Conservation (phyloP, 2,329 filamentous ascomycete genomes). For the Didymella exigua region DNA sequence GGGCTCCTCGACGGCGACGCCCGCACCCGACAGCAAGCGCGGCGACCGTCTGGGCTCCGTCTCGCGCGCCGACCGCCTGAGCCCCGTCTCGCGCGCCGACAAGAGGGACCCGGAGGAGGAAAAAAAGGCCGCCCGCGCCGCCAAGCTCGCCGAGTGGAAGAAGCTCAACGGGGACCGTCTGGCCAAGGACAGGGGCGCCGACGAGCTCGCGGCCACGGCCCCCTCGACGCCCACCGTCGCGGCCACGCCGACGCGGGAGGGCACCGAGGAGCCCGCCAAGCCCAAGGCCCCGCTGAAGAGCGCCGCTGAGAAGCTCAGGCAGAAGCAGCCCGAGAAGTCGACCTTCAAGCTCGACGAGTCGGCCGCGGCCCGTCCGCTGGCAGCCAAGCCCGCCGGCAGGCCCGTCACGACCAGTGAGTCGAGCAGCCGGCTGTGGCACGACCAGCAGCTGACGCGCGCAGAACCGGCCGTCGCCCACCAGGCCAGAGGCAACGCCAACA, state of each 20-base stretch:
- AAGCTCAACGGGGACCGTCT: slow-evolving; percentile 61
- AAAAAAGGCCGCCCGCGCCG: slow-evolving; percentile 32
- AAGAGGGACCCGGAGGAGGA: slow-evolving; percentile 48
- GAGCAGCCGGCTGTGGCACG: no score
- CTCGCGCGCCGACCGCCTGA: slow-evolving; percentile 49
- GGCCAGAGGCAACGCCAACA: slow-evolving; percentile 70
- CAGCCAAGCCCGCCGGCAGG: slow-evolving; percentile 37
- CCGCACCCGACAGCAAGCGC: slow-evolving; percentile 30
- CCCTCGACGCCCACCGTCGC: slow-evolving; percentile 63
- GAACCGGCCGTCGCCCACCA: slow-evolving; percentile 58
- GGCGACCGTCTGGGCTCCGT: slow-evolving; percentile 44
- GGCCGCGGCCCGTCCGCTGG: slow-evolving; percentile 37
- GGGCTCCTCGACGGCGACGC: slow-evolving; percentile 59
- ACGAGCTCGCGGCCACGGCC: slow-evolving; percentile 70
- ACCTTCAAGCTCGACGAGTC: slow-evolving; percentile 47
- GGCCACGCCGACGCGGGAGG: neutral
- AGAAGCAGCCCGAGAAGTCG: slow-evolving; percentile 51
- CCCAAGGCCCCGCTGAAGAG: slow-evolving; percentile 88
- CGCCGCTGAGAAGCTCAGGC: slow-evolving; percentile 77
- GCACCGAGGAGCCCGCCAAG: slow-evolving; percentile 59
- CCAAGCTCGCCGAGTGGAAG: slow-evolving; percentile 77
- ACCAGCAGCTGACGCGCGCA: no score
- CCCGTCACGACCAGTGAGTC: slow-evolving; percentile 28
- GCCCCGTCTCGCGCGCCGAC: slow-evolving; percentile 55
- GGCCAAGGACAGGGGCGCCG: slow-evolving; percentile 70